Conservation (phyloP, 352 stramenopile species). For the Globisporangium megalacanthum region DNA sequence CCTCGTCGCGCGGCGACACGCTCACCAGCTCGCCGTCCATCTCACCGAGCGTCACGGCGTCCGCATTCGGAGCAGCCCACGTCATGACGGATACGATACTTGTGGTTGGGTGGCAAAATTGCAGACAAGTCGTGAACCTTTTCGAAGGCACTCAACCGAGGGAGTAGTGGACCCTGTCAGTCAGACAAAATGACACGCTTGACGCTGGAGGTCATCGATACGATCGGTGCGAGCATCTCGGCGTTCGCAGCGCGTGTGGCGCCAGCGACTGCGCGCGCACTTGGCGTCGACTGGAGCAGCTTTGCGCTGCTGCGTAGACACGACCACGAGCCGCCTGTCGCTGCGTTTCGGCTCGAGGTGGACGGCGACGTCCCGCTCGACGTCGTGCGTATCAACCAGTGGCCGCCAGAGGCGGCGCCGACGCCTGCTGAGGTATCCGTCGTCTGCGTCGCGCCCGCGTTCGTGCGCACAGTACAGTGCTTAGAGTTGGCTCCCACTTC, state of each 20-base stretch:
- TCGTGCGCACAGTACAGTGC: slow-evolving; percentile 41
- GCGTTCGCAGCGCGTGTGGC: slow-evolving; percentile 29
- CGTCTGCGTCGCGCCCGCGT: slow-evolving; percentile 17
- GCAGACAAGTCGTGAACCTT: neutral
- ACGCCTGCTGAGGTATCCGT: neutral
- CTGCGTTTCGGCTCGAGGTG: slow-evolving; percentile 43
- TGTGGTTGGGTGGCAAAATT: neutral
- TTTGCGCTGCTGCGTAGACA: slow-evolving; percentile 18
- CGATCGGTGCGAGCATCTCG: slow-evolving; percentile 15
- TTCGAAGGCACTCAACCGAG: neutral
- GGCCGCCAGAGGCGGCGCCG: slow-evolving; percentile 11
- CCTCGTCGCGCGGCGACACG: slow-evolving; percentile 47
- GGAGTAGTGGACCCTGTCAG: neutral
- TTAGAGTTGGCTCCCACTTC: slow-evolving; percentile 35
- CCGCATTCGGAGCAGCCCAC: slow-evolving; percentile 53
- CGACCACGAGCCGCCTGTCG: neutral
- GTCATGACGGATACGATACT: slow-evolving; percentile 24
- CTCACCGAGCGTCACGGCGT: slow-evolving; percentile 75
- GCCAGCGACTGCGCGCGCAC: slow-evolving; percentile 10
- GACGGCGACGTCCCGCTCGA: slow-evolving; percentile 4
- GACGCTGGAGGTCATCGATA: slow-evolving; percentile 15
- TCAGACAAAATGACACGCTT: slow-evolving; percentile 6
- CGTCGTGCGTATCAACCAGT: slow-evolving; percentile 43
- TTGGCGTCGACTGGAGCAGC: slow-evolving; percentile 24
- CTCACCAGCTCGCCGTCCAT: slow-evolving; percentile 70